Evolutionary conservation across 176 grass and related monocot species (phyloP).

Genomic region (Lolium rigidum): DNA sequence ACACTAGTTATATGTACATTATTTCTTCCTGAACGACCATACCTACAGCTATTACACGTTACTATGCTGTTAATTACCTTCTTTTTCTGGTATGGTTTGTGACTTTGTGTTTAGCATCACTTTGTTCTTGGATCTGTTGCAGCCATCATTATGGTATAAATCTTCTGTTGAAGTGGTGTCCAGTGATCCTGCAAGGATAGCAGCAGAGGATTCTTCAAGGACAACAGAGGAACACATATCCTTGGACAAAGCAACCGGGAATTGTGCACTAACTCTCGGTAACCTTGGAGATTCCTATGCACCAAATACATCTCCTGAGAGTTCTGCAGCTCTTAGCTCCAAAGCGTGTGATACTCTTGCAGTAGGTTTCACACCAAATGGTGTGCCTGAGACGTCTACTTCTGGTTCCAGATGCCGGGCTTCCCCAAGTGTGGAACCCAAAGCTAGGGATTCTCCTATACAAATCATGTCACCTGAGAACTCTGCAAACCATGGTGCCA

Average conservation of each 20-base stretch:
- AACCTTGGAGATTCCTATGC: conserved; percentile 32
- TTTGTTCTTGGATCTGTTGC: conserved; percentile 39
- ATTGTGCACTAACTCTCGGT: conserved; percentile 35
- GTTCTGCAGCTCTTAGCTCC: conserved; percentile 17
- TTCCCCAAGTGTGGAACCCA: conserved; percentile 34
- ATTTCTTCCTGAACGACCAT: not conserved
- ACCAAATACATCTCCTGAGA: conserved; percentile 26
- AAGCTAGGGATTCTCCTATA: conserved; percentile 29
- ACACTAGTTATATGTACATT: conserved; percentile 20
- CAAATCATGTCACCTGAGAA: conserved; percentile 31
- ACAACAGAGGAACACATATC: conserved; percentile 35
- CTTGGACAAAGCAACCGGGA: conserved; percentile 21
- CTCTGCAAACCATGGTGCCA: conserved; percentile 20
- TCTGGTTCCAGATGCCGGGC: not conserved
- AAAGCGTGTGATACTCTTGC: conserved; percentile 34
- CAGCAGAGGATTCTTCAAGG: conserved; percentile 37
- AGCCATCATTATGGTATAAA: conserved; percentile 60
- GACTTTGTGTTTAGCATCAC: not conserved
- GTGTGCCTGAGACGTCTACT: conserved; percentile 40
- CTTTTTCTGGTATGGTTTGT: not conserved
- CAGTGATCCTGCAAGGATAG: conserved; percentile 32
- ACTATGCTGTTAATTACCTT: conserved; percentile 17
- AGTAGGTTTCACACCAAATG: conserved; percentile 10
- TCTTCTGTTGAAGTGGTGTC: conserved; percentile 34
- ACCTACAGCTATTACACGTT: conserved; percentile 26